Evolutionary conservation across 1,284 basidiomycete species (phyloP), one percentile per base, ranked within the genome.

Genomic region (Salmacisia buchloeana): DNA sequence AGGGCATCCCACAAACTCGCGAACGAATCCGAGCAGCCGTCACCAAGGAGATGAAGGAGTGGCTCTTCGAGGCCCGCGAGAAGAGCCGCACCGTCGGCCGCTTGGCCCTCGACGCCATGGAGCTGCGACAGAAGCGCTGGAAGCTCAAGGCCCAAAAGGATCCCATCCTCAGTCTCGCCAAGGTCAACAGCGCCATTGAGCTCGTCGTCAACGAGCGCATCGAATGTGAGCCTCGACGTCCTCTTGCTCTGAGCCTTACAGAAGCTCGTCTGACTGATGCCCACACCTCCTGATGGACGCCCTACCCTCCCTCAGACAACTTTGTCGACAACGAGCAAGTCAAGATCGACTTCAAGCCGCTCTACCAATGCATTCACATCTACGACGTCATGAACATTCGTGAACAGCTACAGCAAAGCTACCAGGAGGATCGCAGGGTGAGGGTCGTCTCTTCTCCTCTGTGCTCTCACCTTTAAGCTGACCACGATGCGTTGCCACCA

Each of bases 331-430:
- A 94, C 74, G 91, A 94, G 58, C 85, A 88, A 62, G 85, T 96
- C 38, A 83, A 85, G 59, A 89, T 99, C 58, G 92, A 97, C 81
- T 98, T 98, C 82, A 89, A 89, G 71, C 94, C 96, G 6, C 81
- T 99, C 15, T 97, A 94, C 75, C 91, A 97, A 81, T 96, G 92
- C 77, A 94, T 99, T 58, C 94, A 97, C 75, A 98, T 97, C 68
- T 94, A 98, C 81, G 89, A 91, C 63, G 88, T 92, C 3, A 83
- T 99, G 15, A 91, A 94, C 76, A 87, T 88, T 15, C 85, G 94
- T 23, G 88, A 91, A 60, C 92, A 97, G 72, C 84, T 98, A 18
- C 91, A 93, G 67, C 85, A 85, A 57, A 94, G 88, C 54, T 99
- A 97, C 77, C 94, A 98, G 81, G 91, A 91, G 39, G 96, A 98